Conservation (phyloP, 352 stramenopile genomes). For the Phytophthora europaea region DNA sequence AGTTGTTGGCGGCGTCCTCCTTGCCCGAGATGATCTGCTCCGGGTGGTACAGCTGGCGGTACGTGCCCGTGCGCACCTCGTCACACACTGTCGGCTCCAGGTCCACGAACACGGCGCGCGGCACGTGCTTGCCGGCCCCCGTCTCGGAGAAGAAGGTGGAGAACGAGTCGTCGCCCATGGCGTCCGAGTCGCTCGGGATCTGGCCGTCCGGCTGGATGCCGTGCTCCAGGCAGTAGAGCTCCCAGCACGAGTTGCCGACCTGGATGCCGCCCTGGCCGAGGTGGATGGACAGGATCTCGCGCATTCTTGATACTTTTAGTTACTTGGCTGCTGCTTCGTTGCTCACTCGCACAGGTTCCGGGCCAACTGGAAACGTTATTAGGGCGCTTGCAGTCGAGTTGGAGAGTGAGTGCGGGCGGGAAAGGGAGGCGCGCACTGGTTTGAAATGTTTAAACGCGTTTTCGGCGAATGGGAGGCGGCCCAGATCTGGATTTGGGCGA, state of each 20-base stretch:
- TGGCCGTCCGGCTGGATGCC: slow-evolving; percentile 94
- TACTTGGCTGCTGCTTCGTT: slow-evolving; percentile 76
- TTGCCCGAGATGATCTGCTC: slow-evolving; percentile 99
- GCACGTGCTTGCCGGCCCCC: slow-evolving; percentile 56
- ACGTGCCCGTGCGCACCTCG: slow-evolving; percentile 96
- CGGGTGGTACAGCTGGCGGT: slow-evolving; percentile 97
- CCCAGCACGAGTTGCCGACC: slow-evolving; percentile 93
- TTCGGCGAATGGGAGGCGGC: slow-evolving; percentile 19
- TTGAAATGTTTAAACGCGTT: slow-evolving; percentile 28
- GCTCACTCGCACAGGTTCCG: neutral
- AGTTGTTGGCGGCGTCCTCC: slow-evolving; percentile 95
- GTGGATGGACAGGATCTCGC: slow-evolving; percentile 78
- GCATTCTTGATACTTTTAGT: neutral
- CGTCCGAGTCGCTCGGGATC: slow-evolving; percentile 58
- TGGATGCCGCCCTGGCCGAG: slow-evolving; percentile 95
- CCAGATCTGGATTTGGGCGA: neutral
- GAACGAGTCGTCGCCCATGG: slow-evolving; percentile 50
- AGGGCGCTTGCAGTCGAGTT: slow-evolving; percentile 46
- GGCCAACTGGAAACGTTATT: slow-evolving; percentile 40
- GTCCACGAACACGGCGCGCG: slow-evolving; percentile 95
- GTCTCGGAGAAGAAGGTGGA: slow-evolving; percentile 93
- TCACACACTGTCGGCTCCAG: slow-evolving; percentile 98
- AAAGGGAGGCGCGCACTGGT: slow-evolving; percentile 23
- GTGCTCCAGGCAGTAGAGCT: slow-evolving; percentile 95
- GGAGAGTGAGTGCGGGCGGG: slow-evolving; percentile 30